A percentile compares a stretch with the other conserved stretches of the same genome.
Conservation (phyloP, 176 grass and related monocot genomes). For the Tillandsia fasciculata region DNA sequence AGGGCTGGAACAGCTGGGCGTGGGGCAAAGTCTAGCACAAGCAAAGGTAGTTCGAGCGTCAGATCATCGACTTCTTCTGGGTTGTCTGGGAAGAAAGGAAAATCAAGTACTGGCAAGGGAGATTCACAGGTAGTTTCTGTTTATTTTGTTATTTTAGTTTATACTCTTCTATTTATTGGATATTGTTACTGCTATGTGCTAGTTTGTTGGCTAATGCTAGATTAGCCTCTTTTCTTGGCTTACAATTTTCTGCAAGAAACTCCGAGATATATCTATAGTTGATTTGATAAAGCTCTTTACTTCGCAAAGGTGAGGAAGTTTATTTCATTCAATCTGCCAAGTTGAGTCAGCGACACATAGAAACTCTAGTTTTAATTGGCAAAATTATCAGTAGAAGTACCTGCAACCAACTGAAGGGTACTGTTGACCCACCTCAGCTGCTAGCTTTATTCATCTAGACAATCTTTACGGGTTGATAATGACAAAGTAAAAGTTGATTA, state of each 20-base stretch:
- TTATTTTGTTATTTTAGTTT: background rate
- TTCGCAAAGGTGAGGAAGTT: too few relatives aligned
- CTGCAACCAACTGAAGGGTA: background rate
- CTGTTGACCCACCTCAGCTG: too few relatives aligned
- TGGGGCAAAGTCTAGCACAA: conserved; percentile 46
- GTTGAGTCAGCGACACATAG: background rate
- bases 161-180: too few relatives aligned
- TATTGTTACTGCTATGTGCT: too few relatives aligned
- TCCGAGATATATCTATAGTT: too few relatives aligned
- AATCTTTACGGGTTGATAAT: background rate
- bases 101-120: conserved; percentile 53
- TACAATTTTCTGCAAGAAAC: too few relatives aligned
- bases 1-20: conserved; percentile 52
- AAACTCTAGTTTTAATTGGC: background rate
- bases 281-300: too few relatives aligned
- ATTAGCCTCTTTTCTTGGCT: too few relatives aligned
- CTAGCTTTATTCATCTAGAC: too few relatives aligned
- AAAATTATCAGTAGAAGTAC: background rate
- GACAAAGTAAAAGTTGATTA: background rate
- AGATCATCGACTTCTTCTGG: conserved; percentile 47
- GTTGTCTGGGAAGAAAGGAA: conserved; percentile 59
- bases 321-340: too few relatives aligned
- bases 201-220: too few relatives aligned
- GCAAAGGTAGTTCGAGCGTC: conserved; percentile 33
- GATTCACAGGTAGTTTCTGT: conserved; percentile 56